phyloP scores from a whole-genome alignment of 2,329 filamentous ascomycete species.

The Colletotrichum sp. region DNA sequence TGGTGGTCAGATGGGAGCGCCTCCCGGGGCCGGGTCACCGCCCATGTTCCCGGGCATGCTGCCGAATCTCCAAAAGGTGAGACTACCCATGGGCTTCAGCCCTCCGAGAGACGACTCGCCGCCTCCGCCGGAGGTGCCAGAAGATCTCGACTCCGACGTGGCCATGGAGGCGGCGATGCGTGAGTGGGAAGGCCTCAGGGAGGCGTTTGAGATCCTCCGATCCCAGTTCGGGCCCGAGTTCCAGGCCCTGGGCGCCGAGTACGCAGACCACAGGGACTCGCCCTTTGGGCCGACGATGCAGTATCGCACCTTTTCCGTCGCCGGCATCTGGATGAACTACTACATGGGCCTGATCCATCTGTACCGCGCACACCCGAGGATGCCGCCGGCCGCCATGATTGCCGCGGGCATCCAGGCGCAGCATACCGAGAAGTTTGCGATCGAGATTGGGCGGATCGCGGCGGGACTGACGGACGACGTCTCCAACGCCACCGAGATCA shows the following conservation, averaged over 20 bases:
- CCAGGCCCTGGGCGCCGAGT: constrained; percentile 73
- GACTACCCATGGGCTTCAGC: constrained; percentile 58
- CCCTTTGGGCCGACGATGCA: constrained; percentile 84
- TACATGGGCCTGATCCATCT: constrained; percentile 85
- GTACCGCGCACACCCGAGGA: constrained; percentile 82
- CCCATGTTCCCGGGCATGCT: constrained; percentile 61
- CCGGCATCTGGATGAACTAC: constrained; percentile 85
- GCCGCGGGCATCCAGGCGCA: constrained; percentile 79
- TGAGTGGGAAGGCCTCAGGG: constrained; percentile 79
- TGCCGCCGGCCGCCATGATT: constrained; percentile 90
- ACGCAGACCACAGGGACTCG: constrained; percentile 61
- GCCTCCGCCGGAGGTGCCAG: constrained; percentile 45
- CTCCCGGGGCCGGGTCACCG: constrained; percentile 36
- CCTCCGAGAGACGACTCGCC: constrained; percentile 47
- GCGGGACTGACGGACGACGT: constrained; percentile 70
- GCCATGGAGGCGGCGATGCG: constrained; percentile 71
- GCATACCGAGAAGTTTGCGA: constrained; percentile 73
- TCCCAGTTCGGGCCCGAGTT: constrained; percentile 75
- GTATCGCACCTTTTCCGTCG: constrained; percentile 87
- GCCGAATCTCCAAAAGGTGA: constrained; percentile 54
- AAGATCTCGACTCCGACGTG: constrained; percentile 64
- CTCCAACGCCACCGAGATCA: constrained; percentile 61
- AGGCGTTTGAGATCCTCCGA: constrained; percentile 72
- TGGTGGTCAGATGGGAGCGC: constrained; percentile 20
- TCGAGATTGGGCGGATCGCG: constrained; percentile 78